Base-by-base conservation (phyloP, 2,329 filamentous ascomycete species). In the Aspergillus intermedius region DNA sequence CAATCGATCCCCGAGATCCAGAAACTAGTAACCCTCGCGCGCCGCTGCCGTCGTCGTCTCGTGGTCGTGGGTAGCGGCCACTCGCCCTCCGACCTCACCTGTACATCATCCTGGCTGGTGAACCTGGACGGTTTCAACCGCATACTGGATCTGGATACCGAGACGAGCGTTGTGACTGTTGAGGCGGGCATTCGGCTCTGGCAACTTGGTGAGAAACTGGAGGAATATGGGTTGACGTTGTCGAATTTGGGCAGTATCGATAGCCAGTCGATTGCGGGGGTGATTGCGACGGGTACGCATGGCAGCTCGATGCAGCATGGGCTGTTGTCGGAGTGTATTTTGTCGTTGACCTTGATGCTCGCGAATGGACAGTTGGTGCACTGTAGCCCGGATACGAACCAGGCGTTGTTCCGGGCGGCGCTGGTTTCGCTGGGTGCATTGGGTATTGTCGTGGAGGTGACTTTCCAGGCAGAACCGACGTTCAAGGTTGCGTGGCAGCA, bases 201-300 rank as follows among this genome's bases (percentile, higher is more conserved):
- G 59, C 74, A 84, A 51, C 74, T 98, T 49, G 86, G 89, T 54
- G 77, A 80, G 40, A 81, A 83, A 61, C 81, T 96, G 28, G 88
- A 88, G 56, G 77, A 79, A 47, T 71, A 84, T 59, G 89, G 88
- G 1, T 77, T 95, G 54, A 89, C 90, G 2, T 85, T 98, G 80
- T 87, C 88, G 23, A 96, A 94, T 66, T 75, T 97, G 42, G 93
- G 93, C 32, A 95, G 89, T 67, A 98, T 98, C 70, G 90, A 96
- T 66, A 82, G 89, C 60, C 93, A 98, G 75, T 93, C 87, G 50
- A 84, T 97, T 53, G 90, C 88, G 1, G 93, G 93, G 23, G 91
- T 90, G 12, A 94, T 97, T 52, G 84, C 87, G 17, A 98, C 93
- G 0, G 91, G 87, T 13, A 97, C 93, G 0, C 93, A 98, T 67